A percentile compares a stretch with the other conserved stretches of the same genome.
Conservation (phyloP, 2,329 filamentous ascomycete genomes). For the Monilinia fructicola region DNA sequence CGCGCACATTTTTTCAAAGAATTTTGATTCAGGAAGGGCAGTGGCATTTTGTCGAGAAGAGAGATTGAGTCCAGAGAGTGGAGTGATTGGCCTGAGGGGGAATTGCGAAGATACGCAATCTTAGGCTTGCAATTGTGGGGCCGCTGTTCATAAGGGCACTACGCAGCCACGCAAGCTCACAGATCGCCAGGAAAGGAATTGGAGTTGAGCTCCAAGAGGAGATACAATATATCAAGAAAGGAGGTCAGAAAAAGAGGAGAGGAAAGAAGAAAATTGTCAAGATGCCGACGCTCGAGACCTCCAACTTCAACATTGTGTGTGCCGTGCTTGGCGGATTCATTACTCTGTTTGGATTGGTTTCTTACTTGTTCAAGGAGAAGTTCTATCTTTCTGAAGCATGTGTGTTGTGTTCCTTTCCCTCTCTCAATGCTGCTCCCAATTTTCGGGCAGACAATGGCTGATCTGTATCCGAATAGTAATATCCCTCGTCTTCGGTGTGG, state of each 20-base stretch:
- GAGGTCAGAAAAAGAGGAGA: background rate
- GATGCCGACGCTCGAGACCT: conserved; percentile 51
- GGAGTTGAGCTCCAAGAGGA: background rate
- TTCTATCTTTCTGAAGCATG: conserved; percentile 89
- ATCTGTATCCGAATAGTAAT: conserved; percentile 64
- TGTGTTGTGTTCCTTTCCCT: conserved; percentile 46
- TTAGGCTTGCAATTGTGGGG: background rate
- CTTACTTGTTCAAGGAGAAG: conserved; percentile 83
- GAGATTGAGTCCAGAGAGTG: too few relatives aligned
- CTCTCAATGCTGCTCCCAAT: background rate
- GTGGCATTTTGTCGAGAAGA: background rate
- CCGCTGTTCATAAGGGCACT: background rate
- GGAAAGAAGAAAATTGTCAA: conserved; percentile 33
- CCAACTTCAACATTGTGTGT: conserved; percentile 54
- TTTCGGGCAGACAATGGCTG: background rate
- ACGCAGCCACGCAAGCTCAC: background rate
- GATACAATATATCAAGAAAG: background rate
- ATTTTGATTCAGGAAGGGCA: background rate
- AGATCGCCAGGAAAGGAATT: background rate
- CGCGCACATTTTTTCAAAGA: background rate
- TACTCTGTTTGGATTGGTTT: conserved; percentile 85
- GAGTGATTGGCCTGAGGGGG: too few relatives aligned
- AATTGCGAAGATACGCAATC: background rate
- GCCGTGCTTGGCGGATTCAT: conserved; percentile 83
- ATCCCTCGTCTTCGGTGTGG: conserved; percentile 73